These are phyloP conservation scores for Posidonia australis DNA, from an alignment of 106 monocot genomes.

Conservation along the genomic window DNA sequence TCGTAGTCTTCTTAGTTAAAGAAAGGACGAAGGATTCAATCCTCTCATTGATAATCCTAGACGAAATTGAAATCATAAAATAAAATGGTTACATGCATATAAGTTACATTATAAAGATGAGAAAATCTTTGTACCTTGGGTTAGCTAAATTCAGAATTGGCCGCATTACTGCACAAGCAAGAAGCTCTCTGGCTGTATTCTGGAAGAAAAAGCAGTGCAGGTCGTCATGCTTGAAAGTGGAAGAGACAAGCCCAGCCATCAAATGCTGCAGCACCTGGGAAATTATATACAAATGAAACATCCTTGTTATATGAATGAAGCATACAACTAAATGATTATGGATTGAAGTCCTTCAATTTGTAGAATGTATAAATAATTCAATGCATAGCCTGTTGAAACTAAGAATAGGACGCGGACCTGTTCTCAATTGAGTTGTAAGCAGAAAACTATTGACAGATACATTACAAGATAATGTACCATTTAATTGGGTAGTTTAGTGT, in stretches of 20 bases:
- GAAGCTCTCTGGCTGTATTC: slow-evolving; percentile 74
- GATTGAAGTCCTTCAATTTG: background rate
- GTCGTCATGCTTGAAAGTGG: slow-evolving; percentile 59
- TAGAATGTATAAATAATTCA: background rate
- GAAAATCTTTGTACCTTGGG: slow-evolving; percentile 53
- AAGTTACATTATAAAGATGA: slow-evolving; percentile 6
- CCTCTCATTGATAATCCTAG: slow-evolving; percentile 90
- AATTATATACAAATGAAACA: background rate
- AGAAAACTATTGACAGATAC: too few relatives aligned
- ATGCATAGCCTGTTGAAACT: too few relatives aligned
- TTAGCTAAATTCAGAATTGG: slow-evolving; percentile 78
- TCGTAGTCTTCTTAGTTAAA: slow-evolving; percentile 44
- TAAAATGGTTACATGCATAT: slow-evolving; percentile 10
- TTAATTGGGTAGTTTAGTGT: too few relatives aligned
- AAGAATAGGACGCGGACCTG: too few relatives aligned
- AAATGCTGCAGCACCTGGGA: slow-evolving; percentile 79
- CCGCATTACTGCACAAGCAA: slow-evolving; percentile 80
- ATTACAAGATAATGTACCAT: too few relatives aligned
- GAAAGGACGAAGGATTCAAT: slow-evolving; percentile 72
- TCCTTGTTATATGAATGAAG: background rate
- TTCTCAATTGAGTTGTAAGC: too few relatives aligned
- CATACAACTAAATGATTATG: too few relatives aligned
- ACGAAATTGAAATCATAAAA: slow-evolving; percentile 16
- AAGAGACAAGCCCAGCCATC: slow-evolving; percentile 52
- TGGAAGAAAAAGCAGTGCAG: slow-evolving; percentile 75